A percentile compares a stretch with the other conserved stretches of the same genome.
Conservation (phyloP, 208 protist genomes). For the Leishmania amazonensis region DNA sequence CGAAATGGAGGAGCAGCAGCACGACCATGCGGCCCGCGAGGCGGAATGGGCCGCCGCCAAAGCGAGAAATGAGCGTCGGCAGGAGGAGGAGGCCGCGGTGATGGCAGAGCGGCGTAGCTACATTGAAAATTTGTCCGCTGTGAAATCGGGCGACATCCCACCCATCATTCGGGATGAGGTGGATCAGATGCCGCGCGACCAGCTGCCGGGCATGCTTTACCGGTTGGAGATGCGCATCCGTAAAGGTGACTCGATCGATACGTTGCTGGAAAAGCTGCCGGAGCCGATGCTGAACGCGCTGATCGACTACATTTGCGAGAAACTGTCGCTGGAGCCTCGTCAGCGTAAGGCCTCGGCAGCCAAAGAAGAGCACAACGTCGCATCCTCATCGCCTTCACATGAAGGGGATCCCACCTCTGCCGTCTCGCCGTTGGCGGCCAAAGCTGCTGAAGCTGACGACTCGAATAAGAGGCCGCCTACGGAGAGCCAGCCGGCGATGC, state of each 20-base stretch:
- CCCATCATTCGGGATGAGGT: constrained; percentile 75
- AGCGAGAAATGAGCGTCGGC: constrained; percentile 30
- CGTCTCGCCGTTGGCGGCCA: background rate
- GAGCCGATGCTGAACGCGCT: constrained; percentile 56
- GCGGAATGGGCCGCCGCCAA: constrained; percentile 36
- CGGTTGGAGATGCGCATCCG: constrained; percentile 66
- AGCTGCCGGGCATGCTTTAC: constrained; percentile 69
- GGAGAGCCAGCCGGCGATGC: background rate
- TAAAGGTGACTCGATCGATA: constrained; percentile 81
- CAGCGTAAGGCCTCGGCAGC: background rate
- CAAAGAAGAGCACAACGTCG: background rate
- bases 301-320: constrained; percentile 71
- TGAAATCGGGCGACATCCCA: constrained; percentile 79
- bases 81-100: constrained; percentile 59
- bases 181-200: constrained; percentile 65
- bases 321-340: constrained; percentile 69
- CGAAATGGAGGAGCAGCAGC: constrained; percentile 68
- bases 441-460: background rate
- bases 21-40: constrained; percentile 31
- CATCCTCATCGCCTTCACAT: background rate
- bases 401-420: background rate
- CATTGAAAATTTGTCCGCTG: constrained; percentile 74
- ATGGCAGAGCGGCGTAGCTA: constrained; percentile 72
- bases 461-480: background rate
- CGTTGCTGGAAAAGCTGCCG: constrained; percentile 85